Conservation (phyloP, 106 monocot genomes). For the Allium fistulosum region DNA sequence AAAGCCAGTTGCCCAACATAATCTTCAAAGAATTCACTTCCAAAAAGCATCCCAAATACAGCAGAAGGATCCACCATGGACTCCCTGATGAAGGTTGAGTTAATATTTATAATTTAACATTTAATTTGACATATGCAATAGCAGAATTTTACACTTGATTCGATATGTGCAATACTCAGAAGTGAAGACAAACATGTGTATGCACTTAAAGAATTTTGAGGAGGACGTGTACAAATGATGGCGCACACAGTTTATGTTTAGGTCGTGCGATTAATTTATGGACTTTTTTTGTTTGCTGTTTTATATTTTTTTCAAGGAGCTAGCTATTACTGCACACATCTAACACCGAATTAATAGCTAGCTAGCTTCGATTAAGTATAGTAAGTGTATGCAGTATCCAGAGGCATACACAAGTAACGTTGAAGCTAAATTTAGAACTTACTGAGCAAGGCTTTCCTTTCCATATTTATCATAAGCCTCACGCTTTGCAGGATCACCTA, state of each 20-base stretch:
- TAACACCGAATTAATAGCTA: neutral
- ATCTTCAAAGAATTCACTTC: conserved; percentile 95
- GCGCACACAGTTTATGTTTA: too few relatives aligned
- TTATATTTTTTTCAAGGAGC: neutral
- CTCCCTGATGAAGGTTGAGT: conserved; percentile 41
- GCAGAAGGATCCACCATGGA: conserved; percentile 81
- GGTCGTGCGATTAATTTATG: too few relatives aligned
- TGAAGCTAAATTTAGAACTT: conserved; percentile 15
- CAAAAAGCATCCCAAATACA: conserved; percentile 99
- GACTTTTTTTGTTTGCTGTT: neutral
- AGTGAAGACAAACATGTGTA: too few relatives aligned
- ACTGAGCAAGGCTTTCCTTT: conserved; percentile 75
- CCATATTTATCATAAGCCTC: conserved; percentile 87
- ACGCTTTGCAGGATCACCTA: conserved; percentile 77
- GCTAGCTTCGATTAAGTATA: neutral
- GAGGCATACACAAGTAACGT: too few relatives aligned
- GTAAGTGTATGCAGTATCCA: neutral
- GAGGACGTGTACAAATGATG: too few relatives aligned
- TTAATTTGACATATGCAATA: too few relatives aligned
- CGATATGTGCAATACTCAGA: too few relatives aligned
- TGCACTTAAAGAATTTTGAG: too few relatives aligned
- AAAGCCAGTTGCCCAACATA: conserved; percentile 85
- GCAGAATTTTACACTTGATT: too few relatives aligned
- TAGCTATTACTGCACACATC: neutral
- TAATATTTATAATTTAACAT: too few relatives aligned